Conservation (phyloP, 805 yeast genomes). For the Blastobotrys terrestris region DNA sequence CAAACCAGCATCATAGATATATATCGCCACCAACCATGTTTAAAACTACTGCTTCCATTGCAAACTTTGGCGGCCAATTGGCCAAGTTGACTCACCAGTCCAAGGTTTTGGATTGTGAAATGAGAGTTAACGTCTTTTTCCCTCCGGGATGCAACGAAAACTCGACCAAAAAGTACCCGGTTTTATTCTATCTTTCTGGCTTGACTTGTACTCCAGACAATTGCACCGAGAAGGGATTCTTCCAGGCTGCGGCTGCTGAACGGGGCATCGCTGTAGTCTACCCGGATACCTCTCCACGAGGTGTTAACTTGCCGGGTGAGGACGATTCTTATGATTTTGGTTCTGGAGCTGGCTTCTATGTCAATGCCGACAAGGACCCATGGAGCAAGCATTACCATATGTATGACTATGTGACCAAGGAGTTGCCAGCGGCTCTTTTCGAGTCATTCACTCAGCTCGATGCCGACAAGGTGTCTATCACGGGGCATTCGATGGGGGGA, state of each 20-base stretch:
- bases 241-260: constrained; percentile 73
- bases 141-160: constrained; percentile 47
- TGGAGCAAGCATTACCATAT: constrained; percentile 72
- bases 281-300: constrained; percentile 97
- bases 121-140: constrained; percentile 79
- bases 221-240: constrained; percentile 87
- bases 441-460: constrained; percentile 44
- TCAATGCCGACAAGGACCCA: constrained; percentile 72
- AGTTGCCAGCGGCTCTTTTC: constrained; percentile 52
- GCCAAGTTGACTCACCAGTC: constrained; percentile 74
- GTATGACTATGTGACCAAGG: constrained; percentile 77
- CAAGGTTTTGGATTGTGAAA: constrained; percentile 51
- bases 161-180: constrained; percentile 48
- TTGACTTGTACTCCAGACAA: constrained; percentile 91
- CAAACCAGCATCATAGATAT: too few relatives aligned
- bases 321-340: constrained; percentile 87
- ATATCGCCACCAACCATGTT: too few relatives aligned
- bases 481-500: constrained; percentile 99
- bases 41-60: constrained; percentile 46
- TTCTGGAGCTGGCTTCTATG: constrained; percentile 90
- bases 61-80: constrained; percentile 68
- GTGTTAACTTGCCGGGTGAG: constrained; percentile 69
- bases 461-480: constrained; percentile 52
- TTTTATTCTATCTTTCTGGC: constrained; percentile 76
- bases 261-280: constrained; percentile 83